Percentiles rank a stretch among this genome's conserved stretches.
Conservation (phyloP, 148 eudicot species). For the Rhododendron molle region DNA sequence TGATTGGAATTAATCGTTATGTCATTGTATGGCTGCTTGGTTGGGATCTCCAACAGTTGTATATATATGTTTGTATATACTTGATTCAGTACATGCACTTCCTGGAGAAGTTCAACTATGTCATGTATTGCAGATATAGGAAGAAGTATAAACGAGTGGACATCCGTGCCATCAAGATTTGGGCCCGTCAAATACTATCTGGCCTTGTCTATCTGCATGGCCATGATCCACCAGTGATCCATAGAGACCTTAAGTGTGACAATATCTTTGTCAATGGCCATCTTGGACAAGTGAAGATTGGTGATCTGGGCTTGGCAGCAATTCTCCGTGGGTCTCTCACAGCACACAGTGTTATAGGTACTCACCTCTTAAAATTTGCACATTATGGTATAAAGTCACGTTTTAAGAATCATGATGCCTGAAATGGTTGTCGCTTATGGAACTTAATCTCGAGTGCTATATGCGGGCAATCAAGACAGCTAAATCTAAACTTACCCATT, state of each 20-base stretch:
- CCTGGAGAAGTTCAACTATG: neutral
- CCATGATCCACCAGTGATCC: slow-evolving; percentile 56
- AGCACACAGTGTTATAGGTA: slow-evolving; percentile 52
- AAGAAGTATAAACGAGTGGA: slow-evolving; percentile 36
- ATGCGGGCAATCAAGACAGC: neutral
- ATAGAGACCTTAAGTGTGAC: slow-evolving; percentile 53
- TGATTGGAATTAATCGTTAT: neutral
- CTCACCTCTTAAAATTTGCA: neutral
- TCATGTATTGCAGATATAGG: slow-evolving; percentile 39
- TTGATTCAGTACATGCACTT: neutral
- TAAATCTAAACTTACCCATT: neutral
- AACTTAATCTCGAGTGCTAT: neutral
- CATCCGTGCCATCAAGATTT: slow-evolving; percentile 45
- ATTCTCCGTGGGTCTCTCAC: slow-evolving; percentile 31
- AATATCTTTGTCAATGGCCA: slow-evolving; percentile 64
- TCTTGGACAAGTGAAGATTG: slow-evolving; percentile 64
- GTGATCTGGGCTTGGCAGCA: slow-evolving; percentile 62
- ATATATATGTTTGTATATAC: neutral
- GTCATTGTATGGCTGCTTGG: neutral
- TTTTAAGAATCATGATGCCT: neutral
- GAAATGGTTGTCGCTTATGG: neutral
- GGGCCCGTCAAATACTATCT: slow-evolving; percentile 54
- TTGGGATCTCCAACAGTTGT: neutral
- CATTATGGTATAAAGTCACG: neutral
- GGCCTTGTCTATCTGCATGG: slow-evolving; percentile 52